Evolutionary conservation across 2,329 filamentous ascomycete genomes (phyloP).

Genomic region (Microsporum audouinii): DNA sequence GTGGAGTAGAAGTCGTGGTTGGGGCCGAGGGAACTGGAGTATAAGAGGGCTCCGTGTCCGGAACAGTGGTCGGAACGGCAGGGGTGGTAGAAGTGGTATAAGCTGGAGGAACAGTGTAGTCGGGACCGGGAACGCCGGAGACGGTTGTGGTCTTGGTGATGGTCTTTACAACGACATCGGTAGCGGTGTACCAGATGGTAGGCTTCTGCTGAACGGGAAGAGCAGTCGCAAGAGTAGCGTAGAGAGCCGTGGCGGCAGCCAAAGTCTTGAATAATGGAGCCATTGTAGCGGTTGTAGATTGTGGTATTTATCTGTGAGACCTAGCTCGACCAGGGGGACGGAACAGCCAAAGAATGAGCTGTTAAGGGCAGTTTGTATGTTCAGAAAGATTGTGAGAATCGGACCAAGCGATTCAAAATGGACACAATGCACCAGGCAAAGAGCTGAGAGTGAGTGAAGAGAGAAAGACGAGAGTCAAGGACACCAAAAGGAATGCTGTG

Average conservation of each 20-base stretch:
- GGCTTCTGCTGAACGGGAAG: conserved; percentile 11
- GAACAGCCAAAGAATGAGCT: not conserved
- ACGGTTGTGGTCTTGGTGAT: conserved; percentile 30
- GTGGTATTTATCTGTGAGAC: conserved; percentile 1
- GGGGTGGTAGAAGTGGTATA: conserved; percentile 32
- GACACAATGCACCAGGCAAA: not conserved
- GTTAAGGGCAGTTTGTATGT: not conserved
- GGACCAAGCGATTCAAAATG: conserved; percentile 10
- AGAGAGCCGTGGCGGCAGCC: conserved; percentile 14
- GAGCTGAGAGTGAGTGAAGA: not conserved
- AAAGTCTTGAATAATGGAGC: conserved; percentile 15
- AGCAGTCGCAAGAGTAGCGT: conserved; percentile 13
- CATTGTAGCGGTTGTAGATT: conserved; percentile 9
- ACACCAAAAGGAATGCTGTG: conserved; percentile 12
- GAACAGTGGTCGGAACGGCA: conserved; percentile 36
- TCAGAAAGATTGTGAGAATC: conserved; percentile 7
- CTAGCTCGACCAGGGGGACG: conserved; percentile 5
- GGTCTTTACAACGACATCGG: conserved; percentile 21
- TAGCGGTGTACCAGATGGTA: conserved; percentile 14
- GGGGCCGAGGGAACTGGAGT: conserved; percentile 14
- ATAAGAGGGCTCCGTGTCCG: not conserved
- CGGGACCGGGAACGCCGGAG: conserved; percentile 40
- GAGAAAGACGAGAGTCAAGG: not conserved
- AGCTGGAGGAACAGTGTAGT: conserved; percentile 32
- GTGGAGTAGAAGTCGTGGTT: not conserved